These are phyloP conservation scores for Rhizophagus prolifer DNA, from an alignment of 192 early-diverging fungal genomes.

Conservation along the genomic window DNA sequence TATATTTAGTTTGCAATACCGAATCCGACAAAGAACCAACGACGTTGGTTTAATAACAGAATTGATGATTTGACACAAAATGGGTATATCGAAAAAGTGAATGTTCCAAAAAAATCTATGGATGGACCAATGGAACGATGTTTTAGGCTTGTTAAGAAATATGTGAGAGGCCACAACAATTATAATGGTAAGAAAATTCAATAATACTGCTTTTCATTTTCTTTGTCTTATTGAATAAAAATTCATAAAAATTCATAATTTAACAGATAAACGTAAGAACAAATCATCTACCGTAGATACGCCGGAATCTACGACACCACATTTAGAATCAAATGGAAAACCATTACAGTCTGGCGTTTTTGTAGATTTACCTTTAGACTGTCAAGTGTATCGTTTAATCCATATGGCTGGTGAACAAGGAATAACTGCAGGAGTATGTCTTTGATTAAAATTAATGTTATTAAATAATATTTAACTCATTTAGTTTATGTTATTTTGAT, in stretches of 20 bases:
- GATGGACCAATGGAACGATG: conserved; percentile 45
- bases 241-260: not conserved
- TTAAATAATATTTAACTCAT: not conserved
- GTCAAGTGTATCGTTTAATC: conserved; percentile 63
- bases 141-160: conserved; percentile 48
- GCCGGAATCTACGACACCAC: not conserved
- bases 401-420: conserved; percentile 48
- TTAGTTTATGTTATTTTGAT: not conserved
- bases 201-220: conserved; percentile 21
- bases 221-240: not conserved
- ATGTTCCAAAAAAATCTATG: conserved; percentile 22
- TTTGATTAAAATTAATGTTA: not conserved
- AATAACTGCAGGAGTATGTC: conserved; percentile 47
- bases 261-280: not conserved
- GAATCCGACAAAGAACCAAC: conserved; percentile 41
- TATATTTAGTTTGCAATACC: conserved; percentile 33
- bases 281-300: not conserved
- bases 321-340: not conserved
- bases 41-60: conserved; percentile 62
- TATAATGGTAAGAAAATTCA: conserved; percentile 5
- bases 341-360: not conserved
- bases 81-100: conserved; percentile 51
- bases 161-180: conserved; percentile 27
- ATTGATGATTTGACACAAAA: conserved; percentile 45
- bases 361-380: conserved; percentile 57